Evolutionary conservation across 2,329 filamentous ascomycete genomes (phyloP).

Genomic region (Aspergillus neoniger): DNA sequence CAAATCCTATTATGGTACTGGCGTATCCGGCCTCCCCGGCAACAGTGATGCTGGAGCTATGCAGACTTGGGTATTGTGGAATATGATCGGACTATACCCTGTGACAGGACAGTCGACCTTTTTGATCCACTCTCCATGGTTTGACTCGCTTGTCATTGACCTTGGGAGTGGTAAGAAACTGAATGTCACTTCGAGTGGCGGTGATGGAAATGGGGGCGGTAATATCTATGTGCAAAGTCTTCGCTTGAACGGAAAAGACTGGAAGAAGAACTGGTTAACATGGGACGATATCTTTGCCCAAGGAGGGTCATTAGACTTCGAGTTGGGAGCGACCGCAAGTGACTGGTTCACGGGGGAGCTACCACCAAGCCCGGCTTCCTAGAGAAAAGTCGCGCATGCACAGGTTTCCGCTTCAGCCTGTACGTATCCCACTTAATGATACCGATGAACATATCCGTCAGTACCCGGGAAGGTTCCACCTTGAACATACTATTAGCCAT

Average conservation of each 20-base stretch:
- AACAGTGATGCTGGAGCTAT: slow-evolving; percentile 73
- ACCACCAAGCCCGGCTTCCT: slow-evolving; percentile 61
- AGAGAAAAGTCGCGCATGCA: background rate
- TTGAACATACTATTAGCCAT: background rate
- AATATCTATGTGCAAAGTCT: slow-evolving; percentile 65
- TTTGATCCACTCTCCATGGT: slow-evolving; percentile 66
- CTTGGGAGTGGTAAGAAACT: slow-evolving; percentile 59
- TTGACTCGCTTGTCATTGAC: slow-evolving; percentile 59
- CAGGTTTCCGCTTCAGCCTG: background rate
- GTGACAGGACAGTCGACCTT: slow-evolving; percentile 70
- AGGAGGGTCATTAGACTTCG: slow-evolving; percentile 65
- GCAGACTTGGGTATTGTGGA: slow-evolving; percentile 70
- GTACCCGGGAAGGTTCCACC: background rate
- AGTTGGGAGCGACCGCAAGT: slow-evolving; percentile 56
- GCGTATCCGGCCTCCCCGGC: slow-evolving; percentile 62
- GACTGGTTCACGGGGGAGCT: slow-evolving; percentile 62
- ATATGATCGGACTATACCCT: slow-evolving; percentile 68
- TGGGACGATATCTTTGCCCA: slow-evolving; percentile 67
- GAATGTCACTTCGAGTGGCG: slow-evolving; percentile 56
- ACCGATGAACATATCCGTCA: background rate
- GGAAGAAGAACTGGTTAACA: slow-evolving; percentile 65
- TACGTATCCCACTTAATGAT: background rate
- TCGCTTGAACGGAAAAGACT: slow-evolving; percentile 63
- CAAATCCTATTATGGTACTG: slow-evolving; percentile 60
- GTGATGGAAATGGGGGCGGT: slow-evolving; percentile 46